phyloP scores from a whole-genome alignment of 108 stramenopile genomes.

The Schizochytrium sp. region DNA sequence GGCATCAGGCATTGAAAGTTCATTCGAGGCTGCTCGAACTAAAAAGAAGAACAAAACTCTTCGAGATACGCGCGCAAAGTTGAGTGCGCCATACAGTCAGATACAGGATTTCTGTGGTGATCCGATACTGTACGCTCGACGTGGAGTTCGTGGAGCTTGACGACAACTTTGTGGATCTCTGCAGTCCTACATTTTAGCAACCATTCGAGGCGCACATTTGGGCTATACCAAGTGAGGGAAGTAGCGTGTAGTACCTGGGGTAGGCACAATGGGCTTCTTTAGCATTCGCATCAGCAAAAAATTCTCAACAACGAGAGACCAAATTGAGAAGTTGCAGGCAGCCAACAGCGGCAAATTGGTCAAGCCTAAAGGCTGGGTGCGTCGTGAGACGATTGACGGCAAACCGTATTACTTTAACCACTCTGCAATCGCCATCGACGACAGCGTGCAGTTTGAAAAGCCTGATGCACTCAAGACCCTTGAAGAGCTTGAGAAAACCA shows the following conservation, averaged over 20 bases:
- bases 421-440: constrained; percentile 20
- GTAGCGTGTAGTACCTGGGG: neutral
- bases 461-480: constrained; percentile 41
- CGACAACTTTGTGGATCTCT: no score
- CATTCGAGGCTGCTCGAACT: no score
- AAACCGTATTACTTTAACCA: constrained; percentile 58
- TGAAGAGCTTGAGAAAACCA: neutral
- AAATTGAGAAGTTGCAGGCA: constrained; percentile 5
- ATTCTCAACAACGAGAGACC: neutral
- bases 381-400: constrained; percentile 3
- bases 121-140: no score
- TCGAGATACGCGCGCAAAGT: no score
- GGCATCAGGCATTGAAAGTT: no score
- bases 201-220: no score
- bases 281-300: constrained; percentile 57
- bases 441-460: constrained; percentile 40
- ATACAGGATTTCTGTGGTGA: no score
- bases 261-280: constrained; percentile 10
- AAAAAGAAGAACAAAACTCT: no score
- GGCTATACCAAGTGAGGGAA: no score
- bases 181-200: no score
- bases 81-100: no score
- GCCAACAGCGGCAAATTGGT: constrained; percentile 29
- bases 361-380: constrained; percentile 14
- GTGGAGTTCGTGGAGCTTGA: no score